Base-by-base conservation (phyloP, 2,329 filamentous ascomycete genomes). In the Mariannaea sp. region DNA sequence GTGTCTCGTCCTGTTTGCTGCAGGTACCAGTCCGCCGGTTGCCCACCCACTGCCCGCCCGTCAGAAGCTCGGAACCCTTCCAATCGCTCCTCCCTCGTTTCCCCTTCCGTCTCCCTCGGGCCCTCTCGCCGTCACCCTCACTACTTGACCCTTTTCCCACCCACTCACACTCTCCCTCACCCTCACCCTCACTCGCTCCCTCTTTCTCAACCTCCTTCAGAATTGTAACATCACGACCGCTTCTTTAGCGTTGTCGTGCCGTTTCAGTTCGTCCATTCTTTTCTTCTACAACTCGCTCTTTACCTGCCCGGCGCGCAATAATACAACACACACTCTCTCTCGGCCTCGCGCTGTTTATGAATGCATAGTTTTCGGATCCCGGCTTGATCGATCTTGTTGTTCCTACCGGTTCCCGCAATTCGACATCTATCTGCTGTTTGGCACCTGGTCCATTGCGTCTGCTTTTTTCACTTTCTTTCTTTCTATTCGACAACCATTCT, bases 221-320 rank as follows among this genome's bases (percentile, higher is more conserved):
- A 66, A 57, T 53, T 63, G 62, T 32, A 58, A 32, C 58, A 54
- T 22, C 56, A 55, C 56, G 55, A 57, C 10, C 36, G 57, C 62
- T 60, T 65, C 61, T 41, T 26, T 57, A 24, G 53, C 38, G 57
- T 57, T 40, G 58, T 49, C 49, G 55, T 61, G 61, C 54, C 40
- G 45, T 56, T 56, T 57, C 62, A 53, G 60, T 64, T 67, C 56
- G 65, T 67, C 65, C 65, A 60, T 67, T 67, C 65, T 49, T 67
- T 67, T 64, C 49, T n/a, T n/a, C n/a, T n/a, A n/a, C n/a, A n/a
- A n/a, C n/a, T n/a, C n/a, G n/a, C 43, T 39, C 27, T n/a, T 43
- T 49, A 33, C 49, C 40, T 50, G 53, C 54, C 52, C 46, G 59
- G 59, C 53, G 64, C 53, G 59, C 22, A 36, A 52, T 46, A 22